These are phyloP conservation scores for Starmerella floricola DNA, from an alignment of 805 yeast species.

Conservation along the genomic window DNA sequence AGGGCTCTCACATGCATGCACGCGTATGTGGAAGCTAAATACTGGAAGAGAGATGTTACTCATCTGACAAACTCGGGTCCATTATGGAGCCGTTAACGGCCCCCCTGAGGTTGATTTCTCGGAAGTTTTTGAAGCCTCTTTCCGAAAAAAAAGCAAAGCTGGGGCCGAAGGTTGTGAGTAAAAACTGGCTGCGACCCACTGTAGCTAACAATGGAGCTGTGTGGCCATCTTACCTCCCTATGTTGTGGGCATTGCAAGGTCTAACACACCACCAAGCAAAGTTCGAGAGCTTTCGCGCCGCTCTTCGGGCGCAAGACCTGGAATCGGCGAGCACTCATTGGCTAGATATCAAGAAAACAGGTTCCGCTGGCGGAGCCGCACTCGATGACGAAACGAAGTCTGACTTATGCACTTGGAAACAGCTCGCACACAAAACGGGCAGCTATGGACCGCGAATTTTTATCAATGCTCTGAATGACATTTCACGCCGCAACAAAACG, in stretches of 20 bases:
- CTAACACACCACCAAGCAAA: neutral
- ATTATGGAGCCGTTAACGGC: neutral
- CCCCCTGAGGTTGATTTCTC: slow-evolving; percentile 1
- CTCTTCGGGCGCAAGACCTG: neutral
- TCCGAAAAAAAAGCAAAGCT: neutral
- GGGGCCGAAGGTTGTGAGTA: neutral
- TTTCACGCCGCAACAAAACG: neutral
- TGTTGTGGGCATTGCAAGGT: slow-evolving; percentile 3
- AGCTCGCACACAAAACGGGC: slow-evolving; percentile 1
- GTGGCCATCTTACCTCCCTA: neutral
- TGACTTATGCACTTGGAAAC: neutral
- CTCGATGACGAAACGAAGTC: too few species aligned
- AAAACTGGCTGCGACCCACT: slow-evolving; percentile 13
- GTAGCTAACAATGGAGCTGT: slow-evolving; percentile 1
- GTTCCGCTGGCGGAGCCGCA: too few species aligned
- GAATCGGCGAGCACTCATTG: neutral
- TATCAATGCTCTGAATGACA: slow-evolving; percentile 7
- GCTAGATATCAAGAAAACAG: neutral
- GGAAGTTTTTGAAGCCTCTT: slow-evolving; percentile 1
- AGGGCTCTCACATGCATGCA: too few species aligned
- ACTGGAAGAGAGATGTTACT: neutral
- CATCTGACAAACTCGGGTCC: neutral
- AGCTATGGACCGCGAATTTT: slow-evolving; percentile 10
- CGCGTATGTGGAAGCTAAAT: too few species aligned
- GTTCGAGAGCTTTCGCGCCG: slow-evolving; percentile 2